Conservation (phyloP, 2,329 filamentous ascomycete species). For the Didymella sp. region DNA sequence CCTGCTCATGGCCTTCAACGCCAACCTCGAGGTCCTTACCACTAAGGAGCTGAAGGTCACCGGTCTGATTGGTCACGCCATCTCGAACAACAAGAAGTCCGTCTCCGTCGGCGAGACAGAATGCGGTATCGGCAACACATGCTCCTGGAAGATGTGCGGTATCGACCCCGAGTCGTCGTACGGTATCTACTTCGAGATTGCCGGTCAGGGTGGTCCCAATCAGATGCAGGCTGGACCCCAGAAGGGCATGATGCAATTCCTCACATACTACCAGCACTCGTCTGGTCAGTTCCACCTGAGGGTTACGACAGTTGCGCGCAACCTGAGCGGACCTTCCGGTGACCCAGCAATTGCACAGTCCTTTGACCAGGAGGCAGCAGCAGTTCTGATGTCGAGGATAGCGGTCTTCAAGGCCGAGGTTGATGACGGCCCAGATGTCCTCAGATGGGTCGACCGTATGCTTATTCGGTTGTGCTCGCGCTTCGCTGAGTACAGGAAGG, state of each 20-base stretch:
- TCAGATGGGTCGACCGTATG: slow-evolving; percentile 98
- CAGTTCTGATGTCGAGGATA: slow-evolving; percentile 98
- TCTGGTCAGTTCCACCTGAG: slow-evolving; percentile 95
- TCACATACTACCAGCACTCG: slow-evolving; percentile 98
- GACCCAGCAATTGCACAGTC: slow-evolving; percentile 95
- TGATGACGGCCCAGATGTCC: slow-evolving; percentile 96
- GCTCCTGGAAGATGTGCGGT: slow-evolving; percentile 99
- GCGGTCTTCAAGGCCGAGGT: slow-evolving; percentile 99
- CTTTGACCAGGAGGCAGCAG: slow-evolving; percentile 97
- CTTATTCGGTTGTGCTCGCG: slow-evolving; percentile 94
- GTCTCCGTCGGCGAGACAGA: slow-evolving; percentile 96
- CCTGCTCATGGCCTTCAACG: slow-evolving; percentile 97
- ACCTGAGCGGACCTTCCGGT: slow-evolving; percentile 89
- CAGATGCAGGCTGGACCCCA: slow-evolving; percentile 86
- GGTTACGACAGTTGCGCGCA: slow-evolving; percentile 91
- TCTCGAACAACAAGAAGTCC: slow-evolving; percentile 98
- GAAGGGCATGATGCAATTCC: slow-evolving; percentile 95
- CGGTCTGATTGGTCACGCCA: slow-evolving; percentile 92
- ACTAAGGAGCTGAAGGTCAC: slow-evolving; percentile 99
- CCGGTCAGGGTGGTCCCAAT: slow-evolving; percentile 85
- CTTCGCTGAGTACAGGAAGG: slow-evolving; percentile 97
- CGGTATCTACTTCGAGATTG: slow-evolving; percentile 97
- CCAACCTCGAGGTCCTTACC: slow-evolving; percentile 90
- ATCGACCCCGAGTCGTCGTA: slow-evolving; percentile 95
- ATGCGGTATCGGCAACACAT: slow-evolving; percentile 97